phyloP scores from a whole-genome alignment of 768 basidiomycete genomes.

The Trametes cingulata region DNA sequence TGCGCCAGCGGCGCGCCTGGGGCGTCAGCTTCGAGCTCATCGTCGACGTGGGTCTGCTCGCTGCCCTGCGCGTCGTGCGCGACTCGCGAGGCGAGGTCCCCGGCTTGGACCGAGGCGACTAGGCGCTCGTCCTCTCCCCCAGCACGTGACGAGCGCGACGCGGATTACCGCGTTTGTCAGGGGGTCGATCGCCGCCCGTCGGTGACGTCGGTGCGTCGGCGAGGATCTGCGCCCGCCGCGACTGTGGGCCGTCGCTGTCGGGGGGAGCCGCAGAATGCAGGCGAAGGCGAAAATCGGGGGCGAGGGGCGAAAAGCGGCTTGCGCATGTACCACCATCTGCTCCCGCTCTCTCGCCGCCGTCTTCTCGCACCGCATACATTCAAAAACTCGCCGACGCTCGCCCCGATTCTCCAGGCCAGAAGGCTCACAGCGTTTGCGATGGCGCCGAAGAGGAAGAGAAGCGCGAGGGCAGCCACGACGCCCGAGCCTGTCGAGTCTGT shows the following conservation, averaged over 20 bases:
- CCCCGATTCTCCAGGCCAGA: background rate
- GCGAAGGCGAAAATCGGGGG: background rate
- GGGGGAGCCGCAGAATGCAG: background rate
- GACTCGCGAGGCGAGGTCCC: background rate
- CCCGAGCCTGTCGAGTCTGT: background rate
- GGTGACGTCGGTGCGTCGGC: conserved; percentile 19
- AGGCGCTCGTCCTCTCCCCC: background rate
- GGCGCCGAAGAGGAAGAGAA: conserved; percentile 18
- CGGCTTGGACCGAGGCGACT: background rate
- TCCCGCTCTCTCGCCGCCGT: background rate
- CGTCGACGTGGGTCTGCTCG: conserved; percentile 9
- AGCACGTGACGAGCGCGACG: conserved; percentile 13
- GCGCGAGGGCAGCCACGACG: background rate
- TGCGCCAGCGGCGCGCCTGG: conserved; percentile 47
- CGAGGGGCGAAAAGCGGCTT: background rate
- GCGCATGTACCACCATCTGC: conserved; percentile 14
- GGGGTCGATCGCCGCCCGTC: conserved; percentile 2
- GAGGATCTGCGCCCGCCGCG: conserved; percentile 3
- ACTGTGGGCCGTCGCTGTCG: conserved; percentile 1
- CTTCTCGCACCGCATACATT: conserved; percentile 3
- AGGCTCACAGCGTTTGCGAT: background rate
- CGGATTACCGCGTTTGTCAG: background rate
- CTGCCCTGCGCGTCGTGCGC: background rate
- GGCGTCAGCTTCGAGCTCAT: conserved; percentile 40
- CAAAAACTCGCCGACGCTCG: background rate